phyloP scores from a whole-genome alignment of 2,329 filamentous ascomycete species.

The Chaetomiaceae sp. region DNA sequence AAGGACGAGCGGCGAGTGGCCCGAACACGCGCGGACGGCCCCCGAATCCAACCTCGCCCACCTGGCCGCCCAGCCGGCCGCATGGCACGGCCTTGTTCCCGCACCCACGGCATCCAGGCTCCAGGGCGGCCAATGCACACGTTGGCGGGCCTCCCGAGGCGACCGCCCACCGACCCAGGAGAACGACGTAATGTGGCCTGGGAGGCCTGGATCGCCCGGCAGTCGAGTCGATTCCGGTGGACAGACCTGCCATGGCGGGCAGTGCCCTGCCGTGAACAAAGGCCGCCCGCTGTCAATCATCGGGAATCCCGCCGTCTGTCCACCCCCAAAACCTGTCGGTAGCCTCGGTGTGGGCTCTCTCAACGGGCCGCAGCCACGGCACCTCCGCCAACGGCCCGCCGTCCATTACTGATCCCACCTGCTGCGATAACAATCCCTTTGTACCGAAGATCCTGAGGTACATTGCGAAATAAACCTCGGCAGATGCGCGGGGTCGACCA shows the following conservation, averaged over 20 bases:
- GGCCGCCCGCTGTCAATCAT: not conserved
- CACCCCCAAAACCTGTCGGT: no score
- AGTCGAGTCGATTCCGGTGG: not conserved
- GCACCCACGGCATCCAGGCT: not conserved
- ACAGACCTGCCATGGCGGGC: not conserved
- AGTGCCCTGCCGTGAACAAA: not conserved
- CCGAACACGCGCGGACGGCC: not conserved
- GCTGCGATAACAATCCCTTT: not conserved
- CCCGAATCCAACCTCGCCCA: not conserved
- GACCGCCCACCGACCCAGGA: not conserved
- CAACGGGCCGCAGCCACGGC: not conserved
- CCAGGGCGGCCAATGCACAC: not conserved
- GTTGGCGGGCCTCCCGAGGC: conserved; percentile 1
- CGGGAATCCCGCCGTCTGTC: not conserved
- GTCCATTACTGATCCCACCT: not conserved
- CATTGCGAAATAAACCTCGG: not conserved
- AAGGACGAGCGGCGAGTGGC: not conserved
- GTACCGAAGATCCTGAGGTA: not conserved
- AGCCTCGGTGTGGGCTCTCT: no score
- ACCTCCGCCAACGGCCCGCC: not conserved
- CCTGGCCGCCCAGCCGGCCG: not conserved
- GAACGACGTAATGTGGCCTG: not conserved
- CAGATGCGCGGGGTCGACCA: not conserved
- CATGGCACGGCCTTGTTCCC: not conserved
- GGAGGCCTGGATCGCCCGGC: conserved; percentile 3